Base-by-base conservation (phyloP, 192 early-diverging fungal species). In the Backusella macrospora region DNA sequence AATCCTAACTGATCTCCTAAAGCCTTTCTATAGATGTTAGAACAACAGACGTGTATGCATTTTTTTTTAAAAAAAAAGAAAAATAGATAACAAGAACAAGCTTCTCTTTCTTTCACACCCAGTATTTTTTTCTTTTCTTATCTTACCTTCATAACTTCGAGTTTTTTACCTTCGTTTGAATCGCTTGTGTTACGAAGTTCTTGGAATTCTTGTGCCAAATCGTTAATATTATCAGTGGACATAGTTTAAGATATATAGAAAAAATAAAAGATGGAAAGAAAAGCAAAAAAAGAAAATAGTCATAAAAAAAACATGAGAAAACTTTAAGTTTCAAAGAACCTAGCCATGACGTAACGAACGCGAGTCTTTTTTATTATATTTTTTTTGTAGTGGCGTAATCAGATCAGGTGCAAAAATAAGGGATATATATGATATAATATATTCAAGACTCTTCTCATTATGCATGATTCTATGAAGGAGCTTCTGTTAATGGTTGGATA, bases 1-100 rank as follows among this genome's bases (percentile, higher is more conserved):
- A 75, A 70, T 62, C 83, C 85, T 70, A 86, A 76, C 16, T 81
- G 80, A 46, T 84, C 81, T 23, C 76, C 83, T 34, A 86, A 65
- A 59, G 77, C 77, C 85, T 86, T 75, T 34, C 39, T n/a, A n/a
- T n/a, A n/a, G n/a, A n/a, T n/a, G n/a, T n/a, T n/a, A n/a, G n/a
- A n/a, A n/a, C n/a, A n/a, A n/a, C n/a, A n/a, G n/a, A n/a, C n/a
- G 44, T 1, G 46, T 40, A 43, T 4, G 34, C 0, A 12, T 38
- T 21, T 34, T 18, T 45, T 12, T 16, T 18, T 70, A 26, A 37
- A 62, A 13, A 49, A 18, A 21, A 43, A 43, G 13, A 21, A 43
- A 43, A 0, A 45, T 5, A 42, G 12, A 46, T 16, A 10, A 16
- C 18, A 49, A 5, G 6, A 10, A 16, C 18, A 49, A 5, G 6